Evolutionary conservation across 1,284 basidiomycete species (phyloP), one percentile per base, ranked within the genome.

Genomic region (Heterobasidion occidentale): DNA sequence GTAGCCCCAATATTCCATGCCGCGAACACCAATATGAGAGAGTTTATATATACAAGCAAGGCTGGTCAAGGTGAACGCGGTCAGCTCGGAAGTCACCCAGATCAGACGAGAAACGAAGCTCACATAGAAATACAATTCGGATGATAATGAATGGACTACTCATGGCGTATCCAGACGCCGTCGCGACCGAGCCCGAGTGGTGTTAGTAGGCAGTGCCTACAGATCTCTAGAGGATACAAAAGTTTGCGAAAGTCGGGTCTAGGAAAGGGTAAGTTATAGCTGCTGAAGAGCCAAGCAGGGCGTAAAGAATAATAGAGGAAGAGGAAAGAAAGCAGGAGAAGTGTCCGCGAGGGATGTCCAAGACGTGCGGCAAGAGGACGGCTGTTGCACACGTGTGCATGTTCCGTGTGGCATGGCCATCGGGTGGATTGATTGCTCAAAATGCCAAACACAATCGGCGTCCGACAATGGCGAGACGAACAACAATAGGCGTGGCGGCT

Each of bases 41-140:
- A 56, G 58, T 76, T 80, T 53, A 86, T 65, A 61, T 79, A 80
- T 9, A 72, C 60, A 36, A 84, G 70, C 50, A 85, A 71, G 58
- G 75, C 84, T 86, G 62, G 1, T 14, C 35, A n/a, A 17, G 14
- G 17, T 20, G 46, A 20, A 48, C 17, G 12, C 11, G 14, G 6
- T 15, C 50, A 35, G 19, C 9, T 36, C 35, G 17, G 7, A 50
- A 27, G 46, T 14, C 3, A 50, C 8, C 51, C 55, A 48, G 60
- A n/a, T n/a, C 7, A 49, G 7, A 38, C 46, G 9, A n/a, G 19
- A 8, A 46, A 61, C 4, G n/a, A 12, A 8, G 63, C 82, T 67
- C 60, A 84, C 86, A 73, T 59, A 87, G 78, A 55, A 80, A 68
- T 48, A 83, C 74, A 47, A 79, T 75, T 52, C 85, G 80, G 57